phyloP scores from a whole-genome alignment of 352 stramenopile species.

The Phytophthora megakarya region DNA sequence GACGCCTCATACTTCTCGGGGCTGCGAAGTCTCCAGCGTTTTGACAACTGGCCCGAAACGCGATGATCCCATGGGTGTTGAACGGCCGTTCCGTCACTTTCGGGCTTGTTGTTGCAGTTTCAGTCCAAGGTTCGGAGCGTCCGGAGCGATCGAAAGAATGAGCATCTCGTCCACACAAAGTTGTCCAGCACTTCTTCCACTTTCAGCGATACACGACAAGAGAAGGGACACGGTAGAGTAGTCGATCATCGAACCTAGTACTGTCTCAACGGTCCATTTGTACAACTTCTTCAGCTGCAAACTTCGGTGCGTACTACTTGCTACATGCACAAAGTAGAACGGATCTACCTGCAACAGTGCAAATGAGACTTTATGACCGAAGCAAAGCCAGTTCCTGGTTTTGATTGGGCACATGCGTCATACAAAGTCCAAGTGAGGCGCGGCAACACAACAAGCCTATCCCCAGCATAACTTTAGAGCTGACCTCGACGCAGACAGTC shows the following conservation, averaged over 20 bases:
- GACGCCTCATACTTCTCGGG: conserved; percentile 10
- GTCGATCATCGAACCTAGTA: neutral
- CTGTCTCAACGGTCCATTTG: conserved; percentile 4
- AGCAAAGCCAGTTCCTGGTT: neutral
- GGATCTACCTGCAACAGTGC: no score
- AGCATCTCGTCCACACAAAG: neutral
- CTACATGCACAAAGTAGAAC: neutral
- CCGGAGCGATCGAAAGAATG: conserved; percentile 5
- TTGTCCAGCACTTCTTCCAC: conserved; percentile 18
- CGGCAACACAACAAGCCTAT: neutral
- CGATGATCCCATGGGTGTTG: conserved; percentile 9
- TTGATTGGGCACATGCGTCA: neutral
- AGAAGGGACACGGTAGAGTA: neutral
- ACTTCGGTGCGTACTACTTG: neutral
- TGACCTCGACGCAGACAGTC: conserved; percentile 17
- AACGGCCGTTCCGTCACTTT: conserved; percentile 20
- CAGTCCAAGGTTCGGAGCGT: conserved; percentile 24
- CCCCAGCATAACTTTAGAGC: conserved; percentile 12
- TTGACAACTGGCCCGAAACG: conserved; percentile 25
- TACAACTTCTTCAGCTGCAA: no score
- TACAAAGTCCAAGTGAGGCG: neutral
- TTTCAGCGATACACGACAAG: neutral
- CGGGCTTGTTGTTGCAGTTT: conserved; percentile 21
- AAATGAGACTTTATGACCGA: no score
- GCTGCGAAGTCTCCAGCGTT: conserved; percentile 14